phyloP scores from a whole-genome alignment of 1,284 basidiomycete genomes.

The Mycena sp. region DNA sequence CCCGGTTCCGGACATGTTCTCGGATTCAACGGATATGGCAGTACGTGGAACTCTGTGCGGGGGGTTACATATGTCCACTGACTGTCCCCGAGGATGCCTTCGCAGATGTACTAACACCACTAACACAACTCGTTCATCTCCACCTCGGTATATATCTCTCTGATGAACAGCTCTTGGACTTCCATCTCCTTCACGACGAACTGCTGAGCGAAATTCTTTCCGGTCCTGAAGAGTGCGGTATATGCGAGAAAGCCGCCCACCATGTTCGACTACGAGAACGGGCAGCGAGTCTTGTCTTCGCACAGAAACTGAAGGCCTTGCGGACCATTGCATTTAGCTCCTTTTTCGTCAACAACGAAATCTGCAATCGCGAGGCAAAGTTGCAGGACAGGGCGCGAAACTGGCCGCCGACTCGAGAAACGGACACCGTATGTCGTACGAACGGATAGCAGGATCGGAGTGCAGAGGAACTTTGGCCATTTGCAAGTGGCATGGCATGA shows the following conservation, averaged over 20 bases:
- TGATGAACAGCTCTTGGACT: constrained; percentile 51
- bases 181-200: constrained; percentile 51
- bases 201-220: constrained; percentile 34
- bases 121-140: constrained; percentile 59
- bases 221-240: constrained; percentile 44
- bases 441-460: constrained; percentile 48
- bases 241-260: constrained; percentile 42
- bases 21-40: constrained; percentile 52
- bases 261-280: constrained; percentile 53
- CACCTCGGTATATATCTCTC: constrained; percentile 70
- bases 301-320: constrained; percentile 53
- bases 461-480: constrained; percentile 51
- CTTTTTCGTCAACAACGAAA: constrained; percentile 49
- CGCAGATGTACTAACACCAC: constrained; percentile 46
- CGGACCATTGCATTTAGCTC: constrained; percentile 63
- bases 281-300: constrained; percentile 53
- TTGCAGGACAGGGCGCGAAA: neutral
- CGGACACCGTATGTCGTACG: constrained; percentile 51
- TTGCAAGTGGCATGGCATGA: neutral
- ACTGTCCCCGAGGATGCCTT: constrained; percentile 42
- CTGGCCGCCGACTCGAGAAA: constrained; percentile 6
- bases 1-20: constrained; percentile 63
- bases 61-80: too few relatives aligned
- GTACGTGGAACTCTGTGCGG: constrained; percentile 56
- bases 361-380: neutral